Conservation (phyloP, 2,329 filamentous ascomycete species). For the Fusarium camptoceras region DNA sequence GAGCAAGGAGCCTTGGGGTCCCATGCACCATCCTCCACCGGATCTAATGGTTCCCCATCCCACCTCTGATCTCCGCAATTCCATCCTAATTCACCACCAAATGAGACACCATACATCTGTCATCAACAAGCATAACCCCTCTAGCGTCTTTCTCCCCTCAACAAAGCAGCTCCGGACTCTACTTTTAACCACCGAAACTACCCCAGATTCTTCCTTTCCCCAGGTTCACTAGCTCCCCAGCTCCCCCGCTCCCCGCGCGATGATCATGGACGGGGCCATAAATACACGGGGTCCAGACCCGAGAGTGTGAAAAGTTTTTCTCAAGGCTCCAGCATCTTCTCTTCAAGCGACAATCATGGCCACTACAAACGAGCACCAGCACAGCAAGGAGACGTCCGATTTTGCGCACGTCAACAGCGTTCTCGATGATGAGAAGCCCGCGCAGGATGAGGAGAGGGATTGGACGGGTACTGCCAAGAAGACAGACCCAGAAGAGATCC, state of each 20-base stretch:
- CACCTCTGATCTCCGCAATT: conserved; percentile 15
- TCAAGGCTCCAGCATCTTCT: background rate
- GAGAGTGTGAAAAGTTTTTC: background rate
- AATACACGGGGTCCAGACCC: conserved; percentile 27
- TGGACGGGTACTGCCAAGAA: conserved; percentile 55
- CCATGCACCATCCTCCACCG: background rate
- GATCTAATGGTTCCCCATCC: background rate
- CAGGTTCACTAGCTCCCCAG: conserved; percentile 22
- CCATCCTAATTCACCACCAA: conserved; percentile 8
- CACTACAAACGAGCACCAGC: conserved; percentile 7
- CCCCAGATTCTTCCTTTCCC: conserved; percentile 16
- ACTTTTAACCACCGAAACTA: conserved; percentile 33
- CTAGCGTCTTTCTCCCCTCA: conserved; percentile 7
- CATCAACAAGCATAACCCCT: background rate
- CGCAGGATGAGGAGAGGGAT: conserved; percentile 43
- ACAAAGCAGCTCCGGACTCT: conserved; percentile 14
- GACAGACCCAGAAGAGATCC: conserved; percentile 55
- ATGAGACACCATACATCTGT: conserved; percentile 8
- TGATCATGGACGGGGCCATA: conserved; percentile 29
- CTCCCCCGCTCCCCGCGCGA: conserved; percentile 33
- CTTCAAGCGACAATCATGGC: conserved; percentile 11
- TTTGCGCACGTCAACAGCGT: conserved; percentile 42
- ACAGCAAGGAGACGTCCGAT: conserved; percentile 27
- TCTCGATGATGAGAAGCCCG: conserved; percentile 41
- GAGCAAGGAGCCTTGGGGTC: background rate